Percentiles rank a stretch among this genome's conserved stretches.
These are phyloP conservation scores for Candida orba DNA, from an alignment of 805 yeast species.

Conservation along the genomic window DNA sequence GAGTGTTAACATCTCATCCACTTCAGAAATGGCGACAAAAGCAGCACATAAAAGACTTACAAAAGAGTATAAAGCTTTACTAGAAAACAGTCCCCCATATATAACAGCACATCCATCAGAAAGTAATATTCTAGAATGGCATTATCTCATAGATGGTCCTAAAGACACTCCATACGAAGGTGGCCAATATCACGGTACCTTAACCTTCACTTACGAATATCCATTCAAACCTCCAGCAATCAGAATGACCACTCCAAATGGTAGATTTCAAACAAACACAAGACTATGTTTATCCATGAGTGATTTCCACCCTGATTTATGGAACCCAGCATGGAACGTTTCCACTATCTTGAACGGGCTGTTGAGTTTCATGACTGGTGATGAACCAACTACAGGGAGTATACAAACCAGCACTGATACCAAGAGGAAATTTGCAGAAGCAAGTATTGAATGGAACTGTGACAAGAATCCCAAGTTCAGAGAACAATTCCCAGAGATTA, in stretches of 20 bases:
- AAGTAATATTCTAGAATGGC: conserved; percentile 86
- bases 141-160: conserved; percentile 87
- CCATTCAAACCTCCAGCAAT: conserved; percentile 92
- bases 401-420: conserved; percentile 54
- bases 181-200: conserved; percentile 88
- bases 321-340: conserved; percentile 98
- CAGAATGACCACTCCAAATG: conserved; percentile 84
- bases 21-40: conserved; percentile 32
- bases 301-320: conserved; percentile 87
- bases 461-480: conserved; percentile 49
- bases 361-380: conserved; percentile 86
- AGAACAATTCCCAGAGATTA: conserved; percentile 64
- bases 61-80: conserved; percentile 74
- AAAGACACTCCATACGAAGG: conserved; percentile 79
- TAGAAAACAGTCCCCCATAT: conserved; percentile 77
- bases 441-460: conserved; percentile 55
- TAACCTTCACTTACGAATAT: conserved; percentile 75
- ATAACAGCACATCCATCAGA: conserved; percentile 84
- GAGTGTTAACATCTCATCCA: no score
- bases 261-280: conserved; percentile 75
- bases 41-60: conserved; percentile 47
- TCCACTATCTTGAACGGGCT: conserved; percentile 82
- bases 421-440: conserved; percentile 49
- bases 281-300: conserved; percentile 87
- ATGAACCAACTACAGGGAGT: conserved; percentile 80